Percentiles rank a stretch among this genome's conserved stretches.
These are phyloP conservation scores for Termitomyces eurrhizus DNA, from an alignment of 768 basidiomycete genomes.

Conservation along the genomic window DNA sequence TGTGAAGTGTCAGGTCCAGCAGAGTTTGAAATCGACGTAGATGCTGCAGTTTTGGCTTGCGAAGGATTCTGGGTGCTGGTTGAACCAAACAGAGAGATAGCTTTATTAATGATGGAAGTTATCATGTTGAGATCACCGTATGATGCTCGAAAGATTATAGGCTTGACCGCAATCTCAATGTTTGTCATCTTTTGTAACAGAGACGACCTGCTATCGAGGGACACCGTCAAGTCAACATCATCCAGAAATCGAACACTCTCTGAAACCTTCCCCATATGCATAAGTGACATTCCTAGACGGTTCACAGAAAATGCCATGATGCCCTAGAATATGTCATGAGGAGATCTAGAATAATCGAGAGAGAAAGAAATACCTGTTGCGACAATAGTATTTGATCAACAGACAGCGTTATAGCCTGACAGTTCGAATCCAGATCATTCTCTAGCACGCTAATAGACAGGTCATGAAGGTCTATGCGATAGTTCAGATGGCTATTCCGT, in stretches of 20 bases:
- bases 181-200: conserved; percentile 67
- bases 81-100: conserved; percentile 66
- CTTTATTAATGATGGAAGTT: conserved; percentile 80
- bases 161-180: conserved; percentile 77
- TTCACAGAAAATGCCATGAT: conserved; percentile 77
- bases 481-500: conserved; percentile 35
- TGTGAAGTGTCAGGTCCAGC: conserved; percentile 6
- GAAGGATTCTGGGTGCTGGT: conserved; percentile 17
- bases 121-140: conserved; percentile 93
- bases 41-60: conserved; percentile 3
- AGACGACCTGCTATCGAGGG: conserved; percentile 82
- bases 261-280: conserved; percentile 76
- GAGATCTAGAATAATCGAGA: background rate
- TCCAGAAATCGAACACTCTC: conserved; percentile 93
- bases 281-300: conserved; percentile 90
- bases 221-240: conserved; percentile 83
- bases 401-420: conserved; percentile 84
- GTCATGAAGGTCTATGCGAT: conserved; percentile 86
- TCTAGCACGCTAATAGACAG: conserved; percentile 87
- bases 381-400: conserved; percentile 84
- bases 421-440: conserved; percentile 70
- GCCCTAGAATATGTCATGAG: conserved; percentile 40
- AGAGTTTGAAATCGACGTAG: conserved; percentile 7
- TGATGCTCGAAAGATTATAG: conserved; percentile 91
- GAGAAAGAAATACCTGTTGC: conserved; percentile 63